Evolutionary conservation across 1,284 basidiomycete species (phyloP).

Genomic region (Ceratobasidium sp.): DNA sequence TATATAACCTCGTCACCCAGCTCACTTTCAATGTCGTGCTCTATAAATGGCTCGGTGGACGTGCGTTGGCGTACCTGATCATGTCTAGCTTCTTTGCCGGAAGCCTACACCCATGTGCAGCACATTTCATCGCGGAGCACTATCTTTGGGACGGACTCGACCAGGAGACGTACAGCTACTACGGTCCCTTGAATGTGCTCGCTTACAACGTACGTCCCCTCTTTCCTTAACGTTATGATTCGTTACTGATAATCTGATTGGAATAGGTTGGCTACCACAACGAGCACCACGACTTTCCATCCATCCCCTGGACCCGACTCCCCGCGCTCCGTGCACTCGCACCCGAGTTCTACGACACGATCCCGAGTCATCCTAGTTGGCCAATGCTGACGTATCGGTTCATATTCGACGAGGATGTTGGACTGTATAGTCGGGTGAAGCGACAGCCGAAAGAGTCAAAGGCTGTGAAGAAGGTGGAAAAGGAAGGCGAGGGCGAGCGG

Average conservation of each 20-base stretch:
- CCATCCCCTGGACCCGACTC: conserved; percentile 93
- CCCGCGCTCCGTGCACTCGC: conserved; percentile 83
- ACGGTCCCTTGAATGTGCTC: conserved; percentile 88
- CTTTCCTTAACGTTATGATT: conserved; percentile 11
- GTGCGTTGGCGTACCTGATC: conserved; percentile 84
- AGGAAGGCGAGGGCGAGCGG: neutral
- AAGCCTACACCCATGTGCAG: conserved; percentile 92
- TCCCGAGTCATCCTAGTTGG: conserved; percentile 91
- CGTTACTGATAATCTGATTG: conserved; percentile 8
- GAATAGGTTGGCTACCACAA: conserved; percentile 95
- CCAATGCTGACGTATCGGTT: conserved; percentile 94
- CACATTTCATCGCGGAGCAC: conserved; percentile 97
- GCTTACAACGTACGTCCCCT: conserved; percentile 85
- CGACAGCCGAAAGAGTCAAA: conserved; percentile 45
- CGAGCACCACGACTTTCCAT: conserved; percentile 99
- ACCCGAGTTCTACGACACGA: conserved; percentile 89
- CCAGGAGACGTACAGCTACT: conserved; percentile 98
- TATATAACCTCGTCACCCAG: conserved; percentile 76
- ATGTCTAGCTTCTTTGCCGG: conserved; percentile 94
- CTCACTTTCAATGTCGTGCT: conserved; percentile 77
- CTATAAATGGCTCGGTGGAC: conserved; percentile 64
- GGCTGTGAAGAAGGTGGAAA: neutral
- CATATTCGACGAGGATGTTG: conserved; percentile 87
- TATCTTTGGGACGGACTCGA: conserved; percentile 88
- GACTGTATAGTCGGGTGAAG: conserved; percentile 62